Evolutionary conservation across 331 rosid genomes (phyloP).

Genomic region (Arachis monticola): DNA sequence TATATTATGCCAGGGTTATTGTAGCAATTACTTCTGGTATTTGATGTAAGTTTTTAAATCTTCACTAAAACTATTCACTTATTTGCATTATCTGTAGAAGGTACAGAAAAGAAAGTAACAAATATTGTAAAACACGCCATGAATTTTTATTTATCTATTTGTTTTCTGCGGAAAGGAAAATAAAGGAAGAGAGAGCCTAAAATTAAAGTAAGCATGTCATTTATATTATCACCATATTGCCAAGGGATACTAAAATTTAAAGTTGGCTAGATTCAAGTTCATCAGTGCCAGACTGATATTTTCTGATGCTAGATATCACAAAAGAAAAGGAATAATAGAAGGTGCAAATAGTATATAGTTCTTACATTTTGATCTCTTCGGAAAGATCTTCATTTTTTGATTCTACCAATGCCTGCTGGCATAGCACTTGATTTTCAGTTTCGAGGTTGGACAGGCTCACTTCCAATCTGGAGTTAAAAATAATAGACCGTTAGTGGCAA

Average conservation of each 20-base stretch:
- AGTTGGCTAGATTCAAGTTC: conserved; percentile 27
- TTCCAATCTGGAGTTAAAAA: conserved; percentile 64
- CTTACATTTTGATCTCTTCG: conserved; percentile 75
- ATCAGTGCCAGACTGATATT: background rate
- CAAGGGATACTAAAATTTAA: background rate
- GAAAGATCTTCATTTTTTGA: conserved; percentile 71
- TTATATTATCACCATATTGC: conserved; percentile 2
- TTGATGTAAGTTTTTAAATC: background rate
- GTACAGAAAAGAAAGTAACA: background rate
- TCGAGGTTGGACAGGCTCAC: conserved; percentile 75
- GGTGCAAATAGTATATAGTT: conserved; percentile 3
- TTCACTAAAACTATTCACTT: background rate
- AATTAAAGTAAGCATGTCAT: conserved; percentile 10
- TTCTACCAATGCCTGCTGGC: conserved; percentile 81
- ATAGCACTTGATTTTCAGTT: conserved; percentile 86
- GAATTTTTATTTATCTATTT: background rate
- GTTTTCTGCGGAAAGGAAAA: too few relatives aligned
- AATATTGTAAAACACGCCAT: background rate
- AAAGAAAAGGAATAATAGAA: background rate
- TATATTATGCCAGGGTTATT: background rate
- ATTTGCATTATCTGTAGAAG: background rate
- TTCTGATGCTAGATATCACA: conserved; percentile 8
- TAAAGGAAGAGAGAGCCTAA: background rate
- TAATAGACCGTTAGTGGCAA: conserved; percentile 38
- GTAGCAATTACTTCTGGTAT: conserved; percentile 3